phyloP scores from a whole-genome alignment of 2,329 filamentous ascomycete species.

The Alternaria sp. region DNA sequence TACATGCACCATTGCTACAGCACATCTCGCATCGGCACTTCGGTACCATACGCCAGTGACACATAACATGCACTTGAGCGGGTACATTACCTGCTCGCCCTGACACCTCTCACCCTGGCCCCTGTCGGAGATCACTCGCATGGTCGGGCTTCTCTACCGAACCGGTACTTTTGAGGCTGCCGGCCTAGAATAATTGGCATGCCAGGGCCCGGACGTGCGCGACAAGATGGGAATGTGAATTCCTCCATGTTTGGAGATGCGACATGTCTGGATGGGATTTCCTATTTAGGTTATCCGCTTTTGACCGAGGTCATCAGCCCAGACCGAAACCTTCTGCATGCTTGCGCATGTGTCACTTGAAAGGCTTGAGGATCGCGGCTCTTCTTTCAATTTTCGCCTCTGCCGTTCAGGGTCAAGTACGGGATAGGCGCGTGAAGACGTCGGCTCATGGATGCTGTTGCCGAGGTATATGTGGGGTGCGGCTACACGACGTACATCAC shows the following conservation, averaged over 20 bases:
- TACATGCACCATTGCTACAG: neutral
- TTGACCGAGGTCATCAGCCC: neutral
- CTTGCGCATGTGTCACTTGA: neutral
- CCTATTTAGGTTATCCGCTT: neutral
- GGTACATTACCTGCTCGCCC: neutral
- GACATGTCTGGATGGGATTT: neutral
- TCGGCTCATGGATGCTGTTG: neutral
- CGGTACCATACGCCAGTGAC: neutral
- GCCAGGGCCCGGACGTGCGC: conserved; percentile 14
- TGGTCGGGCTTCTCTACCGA: neutral
- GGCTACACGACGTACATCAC: neutral
- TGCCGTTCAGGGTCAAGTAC: neutral
- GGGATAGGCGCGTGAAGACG: neutral
- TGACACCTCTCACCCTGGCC: neutral
- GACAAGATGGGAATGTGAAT: conserved; percentile 14
- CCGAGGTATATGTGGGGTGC: neutral
- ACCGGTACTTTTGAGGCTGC: conserved; percentile 1
- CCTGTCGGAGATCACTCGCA: neutral
- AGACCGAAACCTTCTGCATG: neutral
- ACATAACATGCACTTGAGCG: conserved; percentile 4
- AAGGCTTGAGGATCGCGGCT: neutral
- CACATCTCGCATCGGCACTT: neutral
- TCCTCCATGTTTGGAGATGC: neutral
- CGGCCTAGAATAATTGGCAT: neutral
- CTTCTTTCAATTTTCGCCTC: neutral